These are phyloP conservation scores for barley (Hordeum vulgare) DNA, from an alignment of 176 grass and related monocot species.

Conservation along the genomic window MorexV3_pseudomolecules_assembly NC_058520.1:449331866-449332365, in stretches of 20 bases:
- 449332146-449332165: neutral
- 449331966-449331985: neutral
- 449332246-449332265: conserved; percentile 2
- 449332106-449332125: neutral
- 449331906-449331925: neutral
- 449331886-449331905: neutral
- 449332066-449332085: neutral
- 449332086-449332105: no score
- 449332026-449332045: neutral
- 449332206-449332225: conserved; percentile 22
- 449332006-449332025: neutral
- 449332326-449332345: no score
- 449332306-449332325: no score
- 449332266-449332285: neutral
- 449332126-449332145: neutral
- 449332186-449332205: neutral
- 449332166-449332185: neutral
- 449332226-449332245: neutral
- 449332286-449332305: neutral
- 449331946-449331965: neutral
- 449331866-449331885: neutral
- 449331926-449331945: neutral
- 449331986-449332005: neutral
- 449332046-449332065: neutral
- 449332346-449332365: fast-evolving